A percentile compares a stretch with the other conserved stretches of the same genome.
Conservation (phyloP, 208 protist species). For the Trypanosomatidae sp. region DNA sequence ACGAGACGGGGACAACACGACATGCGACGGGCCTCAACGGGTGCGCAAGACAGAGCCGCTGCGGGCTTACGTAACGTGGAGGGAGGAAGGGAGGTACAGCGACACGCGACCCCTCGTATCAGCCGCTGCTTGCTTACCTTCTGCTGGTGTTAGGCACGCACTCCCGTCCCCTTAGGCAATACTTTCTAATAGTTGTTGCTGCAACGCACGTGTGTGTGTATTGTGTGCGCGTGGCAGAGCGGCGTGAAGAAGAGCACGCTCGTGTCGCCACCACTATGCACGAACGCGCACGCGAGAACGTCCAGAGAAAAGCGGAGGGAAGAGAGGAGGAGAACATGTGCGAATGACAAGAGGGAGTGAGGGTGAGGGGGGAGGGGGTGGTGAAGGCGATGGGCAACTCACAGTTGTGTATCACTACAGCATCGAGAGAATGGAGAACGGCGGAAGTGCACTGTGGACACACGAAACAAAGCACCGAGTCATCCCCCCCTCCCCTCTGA, state of each 20-base stretch:
- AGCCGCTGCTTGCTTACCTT: not conserved
- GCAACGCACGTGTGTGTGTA: not conserved
- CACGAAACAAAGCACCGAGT: not conserved
- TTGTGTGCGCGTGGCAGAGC: not conserved
- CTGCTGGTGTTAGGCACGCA: not conserved
- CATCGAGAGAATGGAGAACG: not conserved
- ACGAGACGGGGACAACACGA: not conserved
- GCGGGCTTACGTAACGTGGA: not conserved
- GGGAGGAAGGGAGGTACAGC: not conserved
- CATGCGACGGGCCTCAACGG: not conserved
- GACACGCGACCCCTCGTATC: not conserved
- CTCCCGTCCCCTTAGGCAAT: not conserved
- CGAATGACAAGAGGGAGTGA: not conserved
- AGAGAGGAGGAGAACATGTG: not conserved
- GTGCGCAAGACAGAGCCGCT: not conserved
- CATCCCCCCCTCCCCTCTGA: not conserved
- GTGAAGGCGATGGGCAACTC: not conserved
- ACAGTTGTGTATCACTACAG: not conserved
- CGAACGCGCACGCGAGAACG: not conserved
- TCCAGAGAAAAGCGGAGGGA: not conserved
- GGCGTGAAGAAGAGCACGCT: not conserved
- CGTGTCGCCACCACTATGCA: not conserved
- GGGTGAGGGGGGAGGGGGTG: not conserved
- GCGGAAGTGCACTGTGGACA: not conserved
- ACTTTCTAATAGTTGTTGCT: not conserved